Base-by-base conservation (phyloP, 495 filamentous ascomycete species). In the Aspergillus diversus region DNA sequence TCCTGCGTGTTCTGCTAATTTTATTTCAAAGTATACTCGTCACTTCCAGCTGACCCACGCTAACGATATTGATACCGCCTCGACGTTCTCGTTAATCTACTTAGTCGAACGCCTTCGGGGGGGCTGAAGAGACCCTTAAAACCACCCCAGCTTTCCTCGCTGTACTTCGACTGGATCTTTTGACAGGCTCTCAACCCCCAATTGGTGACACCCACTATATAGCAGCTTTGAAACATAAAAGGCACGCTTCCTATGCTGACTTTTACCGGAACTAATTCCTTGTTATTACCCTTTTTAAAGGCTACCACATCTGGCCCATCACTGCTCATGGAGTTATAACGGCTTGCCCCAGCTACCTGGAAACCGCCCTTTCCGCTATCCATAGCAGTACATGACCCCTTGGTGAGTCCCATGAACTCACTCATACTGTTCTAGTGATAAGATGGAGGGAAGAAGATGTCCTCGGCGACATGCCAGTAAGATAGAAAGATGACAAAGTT, bases 401-500 rank as follows among this genome's bases (percentile, higher is more conserved):
- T 68, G 33, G 82, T 82, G 52, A 83, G 48, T 7, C 79, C 79
- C 80, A 83, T 83, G 64, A 83, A 83, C 63, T 83, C 80, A 7
- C 88, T 91, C 93, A 97, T 97, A 54, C 83, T 83, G 67, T 81
- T 95, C 42, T 92, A 84, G 73, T 95, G 91, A 70, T 90, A 94
- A 84, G 87, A 94, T 0, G 91, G 92, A 35, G 90, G 90, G 16
- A 90, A 84, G 81, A 92, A 94, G 11, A 90, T 93, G 70, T 89
- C 81, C 71, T 92, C 89, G 3, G 77, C 81, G 1, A 93, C 91
- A 0, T 90, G 78, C 91, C 91, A 95, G 60, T 92, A 84, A 1
- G 91, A 90, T 47, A 90, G 88, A 75, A 94, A 93, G 63, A 92
- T 88, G 62, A 92, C 90, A 66, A 95, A 93, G 74, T 95, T 91